These are phyloP conservation scores for Albizia julibrissin DNA, from an alignment of 306 rosid genomes.

Conservation along the genomic window DNA sequence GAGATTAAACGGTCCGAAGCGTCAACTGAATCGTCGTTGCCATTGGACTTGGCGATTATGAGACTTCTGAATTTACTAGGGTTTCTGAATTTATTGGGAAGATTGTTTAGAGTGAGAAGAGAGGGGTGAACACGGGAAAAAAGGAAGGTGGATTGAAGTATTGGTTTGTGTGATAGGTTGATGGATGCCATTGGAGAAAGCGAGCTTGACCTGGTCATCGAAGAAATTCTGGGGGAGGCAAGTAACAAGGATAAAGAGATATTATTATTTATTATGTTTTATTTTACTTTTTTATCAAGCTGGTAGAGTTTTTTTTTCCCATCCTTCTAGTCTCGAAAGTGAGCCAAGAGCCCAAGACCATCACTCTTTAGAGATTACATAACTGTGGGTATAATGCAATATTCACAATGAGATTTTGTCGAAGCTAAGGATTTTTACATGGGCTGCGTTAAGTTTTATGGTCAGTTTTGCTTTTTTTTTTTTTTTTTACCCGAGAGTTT, in stretches of 20 bases:
- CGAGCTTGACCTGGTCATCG: conserved; percentile 50
- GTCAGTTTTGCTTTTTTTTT: too few species aligned
- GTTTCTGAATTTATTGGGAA: conserved; percentile 37
- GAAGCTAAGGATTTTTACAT: too few species aligned
- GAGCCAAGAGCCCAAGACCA: too few species aligned
- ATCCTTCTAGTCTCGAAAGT: not conserved
- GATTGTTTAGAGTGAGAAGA: conserved; percentile 33
- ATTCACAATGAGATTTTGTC: too few species aligned
- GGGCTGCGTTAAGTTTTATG: too few species aligned
- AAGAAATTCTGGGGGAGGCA: not conserved
- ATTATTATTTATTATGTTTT: not conserved
- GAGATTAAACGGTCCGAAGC: conserved; percentile 78
- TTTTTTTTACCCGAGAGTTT: too few species aligned
- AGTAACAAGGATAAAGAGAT: not conserved
- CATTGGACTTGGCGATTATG: conserved; percentile 64
- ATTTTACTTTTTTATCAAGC: not conserved
- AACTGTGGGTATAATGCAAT: not conserved
- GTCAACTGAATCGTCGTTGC: conserved; percentile 60
- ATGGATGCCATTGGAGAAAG: conserved; percentile 38
- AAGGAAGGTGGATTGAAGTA: conserved; percentile 46
- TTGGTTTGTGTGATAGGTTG: conserved; percentile 45
- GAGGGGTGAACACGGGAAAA: conserved; percentile 28
- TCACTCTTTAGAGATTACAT: not conserved
- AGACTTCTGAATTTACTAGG: conserved; percentile 40
- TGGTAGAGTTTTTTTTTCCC: not conserved